phyloP scores from a whole-genome alignment of 306 rosid species.

The Argentina anserina region DNA sequence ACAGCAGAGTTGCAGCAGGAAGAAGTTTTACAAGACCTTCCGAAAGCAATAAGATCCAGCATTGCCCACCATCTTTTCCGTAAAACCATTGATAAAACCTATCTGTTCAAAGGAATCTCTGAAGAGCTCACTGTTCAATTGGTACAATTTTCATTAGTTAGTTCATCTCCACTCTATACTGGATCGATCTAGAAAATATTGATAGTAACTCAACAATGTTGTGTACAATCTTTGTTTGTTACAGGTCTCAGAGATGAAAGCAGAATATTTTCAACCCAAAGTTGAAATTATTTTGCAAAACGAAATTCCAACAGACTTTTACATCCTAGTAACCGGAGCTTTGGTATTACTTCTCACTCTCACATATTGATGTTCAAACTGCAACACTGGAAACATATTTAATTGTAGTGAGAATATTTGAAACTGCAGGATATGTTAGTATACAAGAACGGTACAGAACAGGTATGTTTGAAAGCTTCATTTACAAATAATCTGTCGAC shows the following conservation, averaged over 20 bases:
- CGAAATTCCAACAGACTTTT: conserved; percentile 76
- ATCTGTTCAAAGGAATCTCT: conserved; percentile 69
- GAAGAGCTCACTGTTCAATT: conserved; percentile 60
- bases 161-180: neutral
- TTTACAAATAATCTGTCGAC: neutral
- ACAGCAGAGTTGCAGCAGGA: conserved; percentile 83
- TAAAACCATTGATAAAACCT: conserved; percentile 46
- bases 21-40: conserved; percentile 61
- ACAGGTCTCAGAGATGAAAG: conserved; percentile 79
- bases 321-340: conserved; percentile 71
- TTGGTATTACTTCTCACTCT: conserved; percentile 45
- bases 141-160: conserved; percentile 38
- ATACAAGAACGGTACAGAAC: conserved; percentile 70
- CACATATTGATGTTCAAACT: neutral
- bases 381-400: neutral
- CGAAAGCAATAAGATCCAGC: conserved; percentile 73
- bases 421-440: conserved; percentile 62
- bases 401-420: conserved; percentile 27
- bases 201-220: neutral
- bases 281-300: conserved; percentile 76
- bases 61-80: conserved; percentile 76
- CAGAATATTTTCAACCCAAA: conserved; percentile 84
- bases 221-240: conserved; percentile 12
- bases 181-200: neutral
- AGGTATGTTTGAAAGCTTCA: conserved; percentile 43